phyloP scores from a whole-genome alignment of 768 basidiomycete species.

The Rhizopogon rudus region DNA sequence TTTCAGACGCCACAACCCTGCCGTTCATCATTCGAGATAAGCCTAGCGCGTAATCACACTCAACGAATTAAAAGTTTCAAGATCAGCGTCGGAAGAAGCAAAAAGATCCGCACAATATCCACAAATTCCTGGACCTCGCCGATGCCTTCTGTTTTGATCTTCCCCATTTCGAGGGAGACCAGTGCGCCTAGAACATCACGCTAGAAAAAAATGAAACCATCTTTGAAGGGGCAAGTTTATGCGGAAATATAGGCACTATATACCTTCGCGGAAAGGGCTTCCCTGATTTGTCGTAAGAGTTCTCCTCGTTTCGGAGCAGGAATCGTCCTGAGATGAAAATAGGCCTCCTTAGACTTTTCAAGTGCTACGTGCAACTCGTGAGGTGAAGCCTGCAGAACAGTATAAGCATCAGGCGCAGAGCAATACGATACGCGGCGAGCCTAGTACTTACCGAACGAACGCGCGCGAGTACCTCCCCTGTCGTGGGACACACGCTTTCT shows the following conservation, averaged over 20 bases:
- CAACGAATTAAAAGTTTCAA: neutral
- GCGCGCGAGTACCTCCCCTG: slow-evolving; percentile 77
- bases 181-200: slow-evolving; percentile 76
- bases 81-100: slow-evolving; percentile 4
- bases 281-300: slow-evolving; percentile 81
- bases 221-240: neutral
- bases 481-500: slow-evolving; percentile 76
- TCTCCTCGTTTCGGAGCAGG: slow-evolving; percentile 90
- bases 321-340: slow-evolving; percentile 60
- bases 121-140: slow-evolving; percentile 96
- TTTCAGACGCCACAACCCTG: slow-evolving; percentile 79
- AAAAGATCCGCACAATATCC: slow-evolving; percentile 66
- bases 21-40: slow-evolving; percentile 95
- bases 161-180: slow-evolving; percentile 86
- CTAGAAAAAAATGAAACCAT: slow-evolving; percentile 32
- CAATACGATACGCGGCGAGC: neutral
- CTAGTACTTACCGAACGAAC: slow-evolving; percentile 57
- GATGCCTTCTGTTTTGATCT: slow-evolving; percentile 85
- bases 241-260: slow-evolving; percentile 2
- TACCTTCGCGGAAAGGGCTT: slow-evolving; percentile 76
- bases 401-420: slow-evolving; percentile 8
- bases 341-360: slow-evolving; percentile 69
- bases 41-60: slow-evolving; percentile 96
- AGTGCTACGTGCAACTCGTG: slow-evolving; percentile 69
- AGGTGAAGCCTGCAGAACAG: slow-evolving; percentile 50